phyloP scores from a whole-genome alignment of 2,329 filamentous ascomycete species.

The Arthrobotrys musiformis region DNA sequence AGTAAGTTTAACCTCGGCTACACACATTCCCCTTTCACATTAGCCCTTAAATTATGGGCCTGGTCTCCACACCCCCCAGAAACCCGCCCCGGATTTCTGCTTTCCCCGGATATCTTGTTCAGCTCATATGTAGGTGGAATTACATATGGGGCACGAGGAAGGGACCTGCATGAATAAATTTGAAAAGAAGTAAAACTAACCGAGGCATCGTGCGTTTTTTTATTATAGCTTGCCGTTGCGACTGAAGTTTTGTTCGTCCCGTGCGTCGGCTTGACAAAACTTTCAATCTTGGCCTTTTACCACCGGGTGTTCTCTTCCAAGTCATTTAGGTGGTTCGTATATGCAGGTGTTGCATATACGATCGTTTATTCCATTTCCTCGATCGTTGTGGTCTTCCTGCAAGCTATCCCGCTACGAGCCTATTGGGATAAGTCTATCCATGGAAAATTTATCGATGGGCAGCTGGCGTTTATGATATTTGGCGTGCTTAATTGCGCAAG shows the following conservation, averaged over 20 bases:
- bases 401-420: constrained; percentile 38
- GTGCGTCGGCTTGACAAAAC: constrained; percentile 63
- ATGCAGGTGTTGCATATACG: constrained; percentile 39
- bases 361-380: constrained; percentile 22
- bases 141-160: not conserved
- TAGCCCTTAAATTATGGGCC: constrained; percentile 18
- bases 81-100: constrained; percentile 9
- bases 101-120: not conserved
- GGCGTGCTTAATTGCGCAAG: constrained; percentile 44
- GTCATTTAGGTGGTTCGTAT: constrained; percentile 43
- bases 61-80: constrained; percentile 12
- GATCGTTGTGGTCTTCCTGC: constrained; percentile 26
- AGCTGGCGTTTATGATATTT: constrained; percentile 28
- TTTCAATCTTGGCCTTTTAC: constrained; percentile 64
- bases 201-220: constrained; percentile 4
- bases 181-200: constrained; percentile 16
- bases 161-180: not conserved
- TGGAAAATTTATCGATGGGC: constrained; percentile 45
- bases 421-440: constrained; percentile 53
- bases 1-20: constrained; percentile 52
- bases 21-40: not conserved
- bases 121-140: no score
- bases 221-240: constrained; percentile 63
- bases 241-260: constrained; percentile 64
- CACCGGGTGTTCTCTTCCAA: constrained; percentile 61